A percentile compares a stretch with the other conserved stretches of the same genome.
Conservation (phyloP, 495 filamentous ascomycete species). For the Lentithecium fluviatile region DNA sequence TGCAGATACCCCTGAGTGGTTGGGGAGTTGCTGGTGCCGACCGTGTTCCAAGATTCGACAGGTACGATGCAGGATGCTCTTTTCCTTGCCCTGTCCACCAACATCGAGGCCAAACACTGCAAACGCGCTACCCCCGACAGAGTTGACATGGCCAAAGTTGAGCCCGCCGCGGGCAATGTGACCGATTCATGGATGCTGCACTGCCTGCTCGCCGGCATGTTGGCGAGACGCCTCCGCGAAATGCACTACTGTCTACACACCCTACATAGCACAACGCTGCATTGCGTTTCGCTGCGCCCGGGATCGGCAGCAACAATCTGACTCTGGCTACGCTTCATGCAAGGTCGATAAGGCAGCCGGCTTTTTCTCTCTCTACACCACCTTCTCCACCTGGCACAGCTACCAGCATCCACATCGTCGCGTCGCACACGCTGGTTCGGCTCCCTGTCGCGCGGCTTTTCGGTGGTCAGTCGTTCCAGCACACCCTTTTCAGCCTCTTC, state of each 20-base stretch:
- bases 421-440: conserved; percentile 8
- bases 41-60: conserved; percentile 19
- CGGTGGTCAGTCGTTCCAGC: conserved; percentile 7
- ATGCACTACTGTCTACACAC: conserved; percentile 2
- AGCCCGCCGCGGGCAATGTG: conserved; percentile 9
- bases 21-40: conserved; percentile 6
- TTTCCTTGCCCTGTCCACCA: conserved; percentile 1
- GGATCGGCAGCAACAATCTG: conserved; percentile 27
- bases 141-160: conserved; percentile 7
- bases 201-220: conserved; percentile 22
- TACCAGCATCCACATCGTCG: not conserved
- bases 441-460: not conserved
- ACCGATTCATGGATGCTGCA: conserved; percentile 34
- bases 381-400: conserved; percentile 1
- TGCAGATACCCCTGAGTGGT: conserved; percentile 9
- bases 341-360: conserved; percentile 4
- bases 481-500: conserved; percentile 12
- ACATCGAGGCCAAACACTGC: conserved; percentile 5
- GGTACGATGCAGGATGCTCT: conserved; percentile 7
- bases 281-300: conserved; percentile 17
- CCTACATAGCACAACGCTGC: conserved; percentile 6
- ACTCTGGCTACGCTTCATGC: conserved; percentile 7
- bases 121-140: not conserved
- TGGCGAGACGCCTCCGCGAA: conserved; percentile 34
- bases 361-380: conserved; percentile 1